These are phyloP conservation scores for Tinospora cordifolia DNA, from an alignment of 164 flowering plant species.

Conservation along the genomic window DNA sequence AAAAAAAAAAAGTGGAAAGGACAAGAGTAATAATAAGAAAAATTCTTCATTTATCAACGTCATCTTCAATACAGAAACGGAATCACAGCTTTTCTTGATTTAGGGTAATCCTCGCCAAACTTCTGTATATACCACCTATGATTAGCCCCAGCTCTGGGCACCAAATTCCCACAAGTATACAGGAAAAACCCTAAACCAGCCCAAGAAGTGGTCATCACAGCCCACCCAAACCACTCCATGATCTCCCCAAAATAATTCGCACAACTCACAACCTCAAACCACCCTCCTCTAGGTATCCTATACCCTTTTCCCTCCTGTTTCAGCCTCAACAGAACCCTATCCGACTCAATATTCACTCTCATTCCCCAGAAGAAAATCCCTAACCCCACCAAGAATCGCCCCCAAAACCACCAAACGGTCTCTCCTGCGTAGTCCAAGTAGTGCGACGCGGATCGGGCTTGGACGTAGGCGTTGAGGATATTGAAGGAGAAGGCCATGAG, in stretches of 20 bases:
- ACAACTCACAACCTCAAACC: slow-evolving; percentile 78
- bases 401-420: slow-evolving; percentile 45
- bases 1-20: too few species aligned
- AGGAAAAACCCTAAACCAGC: slow-evolving; percentile 67
- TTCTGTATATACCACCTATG: slow-evolving; percentile 75
- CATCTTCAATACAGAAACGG: slow-evolving; percentile 52
- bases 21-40: too few species aligned
- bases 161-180: slow-evolving; percentile 76
- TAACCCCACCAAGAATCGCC: slow-evolving; percentile 42
- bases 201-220: slow-evolving; percentile 78
- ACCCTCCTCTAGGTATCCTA: slow-evolving; percentile 67
- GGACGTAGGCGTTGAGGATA: slow-evolving; percentile 59
- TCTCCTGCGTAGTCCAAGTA: slow-evolving; percentile 35
- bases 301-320: slow-evolving; percentile 64
- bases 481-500: slow-evolving; percentile 63
- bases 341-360: slow-evolving; percentile 59
- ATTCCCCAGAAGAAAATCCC: slow-evolving; percentile 52
- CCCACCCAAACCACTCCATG: slow-evolving; percentile 92
- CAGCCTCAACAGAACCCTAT: slow-evolving; percentile 46
- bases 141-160: slow-evolving; percentile 67
- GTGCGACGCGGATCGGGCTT: slow-evolving; percentile 63
- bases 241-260: slow-evolving; percentile 87
- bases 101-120: slow-evolving; percentile 82
- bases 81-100: slow-evolving; percentile 62
- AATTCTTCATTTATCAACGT: neutral